Percentiles rank a stretch among this genome's conserved stretches.
These are phyloP conservation scores for Metarhizium rileyi DNA, from an alignment of 2,329 filamentous ascomycete genomes.

Conservation along the genomic window DNA sequence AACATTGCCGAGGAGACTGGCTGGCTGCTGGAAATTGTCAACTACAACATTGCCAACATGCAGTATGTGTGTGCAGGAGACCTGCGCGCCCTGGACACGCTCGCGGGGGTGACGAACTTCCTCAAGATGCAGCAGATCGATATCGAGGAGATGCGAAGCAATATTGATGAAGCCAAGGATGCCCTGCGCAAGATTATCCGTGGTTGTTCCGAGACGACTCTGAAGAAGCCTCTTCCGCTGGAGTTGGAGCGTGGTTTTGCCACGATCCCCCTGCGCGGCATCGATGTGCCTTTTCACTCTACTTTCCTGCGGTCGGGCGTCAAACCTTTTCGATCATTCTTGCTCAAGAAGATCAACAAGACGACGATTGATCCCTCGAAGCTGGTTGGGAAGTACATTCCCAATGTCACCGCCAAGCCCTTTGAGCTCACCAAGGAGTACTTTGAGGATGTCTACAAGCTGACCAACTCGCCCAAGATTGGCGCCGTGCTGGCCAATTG, in stretches of 20 bases:
- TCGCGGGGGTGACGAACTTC: conserved; percentile 81
- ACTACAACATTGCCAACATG: conserved; percentile 77
- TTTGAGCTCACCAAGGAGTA: conserved; percentile 97
- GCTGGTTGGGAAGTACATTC: conserved; percentile 96
- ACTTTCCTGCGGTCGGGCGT: conserved; percentile 96
- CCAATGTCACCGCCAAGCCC: conserved; percentile 92
- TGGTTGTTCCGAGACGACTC: conserved; percentile 76
- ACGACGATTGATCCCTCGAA: conserved; percentile 96
- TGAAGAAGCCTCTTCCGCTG: conserved; percentile 78
- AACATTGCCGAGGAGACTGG: conserved; percentile 88
- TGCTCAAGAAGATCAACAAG: conserved; percentile 99
- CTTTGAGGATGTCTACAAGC: conserved; percentile 94
- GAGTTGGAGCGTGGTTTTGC: conserved; percentile 92
- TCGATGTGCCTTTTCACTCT: conserved; percentile 98
- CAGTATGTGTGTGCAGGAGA: conserved; percentile 66
- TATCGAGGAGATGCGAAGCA: conserved; percentile 84
- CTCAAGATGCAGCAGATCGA: conserved; percentile 96
- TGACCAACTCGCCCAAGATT: conserved; percentile 78
- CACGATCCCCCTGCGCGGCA: conserved; percentile 91
- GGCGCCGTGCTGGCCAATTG: conserved; percentile 77
- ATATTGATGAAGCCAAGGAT: conserved; percentile 82
- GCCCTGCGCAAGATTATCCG: conserved; percentile 87
- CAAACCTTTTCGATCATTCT: conserved; percentile 96
- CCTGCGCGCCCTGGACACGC: conserved; percentile 59
- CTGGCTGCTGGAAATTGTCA: conserved; percentile 98